Evolutionary conservation across 1,284 basidiomycete species (phyloP).

Genomic region (Rhodotorula sp.): DNA sequence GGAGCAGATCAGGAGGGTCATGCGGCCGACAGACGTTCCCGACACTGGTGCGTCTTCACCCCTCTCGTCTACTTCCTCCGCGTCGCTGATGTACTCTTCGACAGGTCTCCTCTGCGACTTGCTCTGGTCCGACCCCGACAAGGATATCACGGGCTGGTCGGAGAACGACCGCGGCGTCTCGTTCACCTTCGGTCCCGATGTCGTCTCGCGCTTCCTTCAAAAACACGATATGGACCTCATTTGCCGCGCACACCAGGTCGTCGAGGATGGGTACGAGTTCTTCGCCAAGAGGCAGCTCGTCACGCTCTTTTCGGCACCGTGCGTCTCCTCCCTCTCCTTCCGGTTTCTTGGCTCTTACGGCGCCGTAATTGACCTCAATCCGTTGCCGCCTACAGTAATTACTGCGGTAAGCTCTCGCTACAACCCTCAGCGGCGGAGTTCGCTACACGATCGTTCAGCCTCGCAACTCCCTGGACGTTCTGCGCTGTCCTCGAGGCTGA

Average conservation of each 20-base stretch:
- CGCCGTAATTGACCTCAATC: not conserved
- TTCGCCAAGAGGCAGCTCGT: conserved; percentile 97
- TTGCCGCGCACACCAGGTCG: conserved; percentile 97
- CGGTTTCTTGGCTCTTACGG: not conserved
- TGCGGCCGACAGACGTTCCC: conserved; percentile 98
- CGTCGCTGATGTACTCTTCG: conserved; percentile 38
- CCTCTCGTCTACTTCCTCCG: not conserved
- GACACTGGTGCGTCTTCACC: conserved; percentile 72
- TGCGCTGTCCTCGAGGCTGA: conserved; percentile 54
- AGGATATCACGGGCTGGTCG: conserved; percentile 98
- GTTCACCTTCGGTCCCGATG: conserved; percentile 97
- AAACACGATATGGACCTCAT: conserved; percentile 99
- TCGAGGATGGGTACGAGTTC: conserved; percentile 99
- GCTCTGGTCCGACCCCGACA: conserved; percentile 98
- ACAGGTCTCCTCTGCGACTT: conserved; percentile 88
- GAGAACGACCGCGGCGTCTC: conserved; percentile 99
- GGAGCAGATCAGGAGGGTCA: conserved; percentile 99
- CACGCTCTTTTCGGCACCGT: conserved; percentile 91
- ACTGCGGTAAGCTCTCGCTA: not conserved
- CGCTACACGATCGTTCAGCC: no score
- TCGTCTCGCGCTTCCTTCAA: conserved; percentile 95
- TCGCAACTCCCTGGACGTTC: conserved; percentile 61
- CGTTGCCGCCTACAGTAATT: not conserved
- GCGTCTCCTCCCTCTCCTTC: not conserved
- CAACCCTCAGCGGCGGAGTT: no score